Percentiles rank a stretch among this genome's conserved stretches.
Evolutionary conservation across 352 stramenopile genomes (phyloP).

Genomic region (Phytophthora citrophthora): DNA sequence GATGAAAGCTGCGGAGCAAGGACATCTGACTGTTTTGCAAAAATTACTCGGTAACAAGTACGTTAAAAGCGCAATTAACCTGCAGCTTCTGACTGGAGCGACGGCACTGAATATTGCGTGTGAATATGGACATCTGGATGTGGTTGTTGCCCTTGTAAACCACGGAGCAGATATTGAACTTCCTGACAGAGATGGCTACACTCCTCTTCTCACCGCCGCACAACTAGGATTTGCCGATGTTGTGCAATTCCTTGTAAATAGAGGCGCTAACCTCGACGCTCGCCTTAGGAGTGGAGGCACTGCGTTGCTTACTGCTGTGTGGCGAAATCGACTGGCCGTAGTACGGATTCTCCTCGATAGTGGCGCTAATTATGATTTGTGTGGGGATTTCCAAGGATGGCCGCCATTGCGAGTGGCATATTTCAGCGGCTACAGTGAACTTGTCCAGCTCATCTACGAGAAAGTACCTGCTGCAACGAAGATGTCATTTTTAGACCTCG

Average conservation of each 20-base stretch:
- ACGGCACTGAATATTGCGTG: background rate
- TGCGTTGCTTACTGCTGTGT: background rate
- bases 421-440: background rate
- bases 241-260: background rate
- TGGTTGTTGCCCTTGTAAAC: background rate
- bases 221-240: background rate
- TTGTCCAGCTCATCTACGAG: background rate
- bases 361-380: background rate
- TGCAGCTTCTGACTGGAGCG: background rate
- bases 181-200: background rate
- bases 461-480: no score
- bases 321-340: background rate
- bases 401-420: background rate
- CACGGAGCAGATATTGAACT: background rate
- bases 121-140: background rate
- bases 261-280: background rate
- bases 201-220: background rate
- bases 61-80: no score
- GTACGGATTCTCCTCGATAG: background rate
- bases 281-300: background rate
- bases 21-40: no score
- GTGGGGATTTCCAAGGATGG: background rate
- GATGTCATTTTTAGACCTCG: no score
- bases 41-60: no score
- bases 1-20: no score